phyloP scores from a whole-genome alignment of 768 basidiomycete species.

The Naganishia randhawae region DNA sequence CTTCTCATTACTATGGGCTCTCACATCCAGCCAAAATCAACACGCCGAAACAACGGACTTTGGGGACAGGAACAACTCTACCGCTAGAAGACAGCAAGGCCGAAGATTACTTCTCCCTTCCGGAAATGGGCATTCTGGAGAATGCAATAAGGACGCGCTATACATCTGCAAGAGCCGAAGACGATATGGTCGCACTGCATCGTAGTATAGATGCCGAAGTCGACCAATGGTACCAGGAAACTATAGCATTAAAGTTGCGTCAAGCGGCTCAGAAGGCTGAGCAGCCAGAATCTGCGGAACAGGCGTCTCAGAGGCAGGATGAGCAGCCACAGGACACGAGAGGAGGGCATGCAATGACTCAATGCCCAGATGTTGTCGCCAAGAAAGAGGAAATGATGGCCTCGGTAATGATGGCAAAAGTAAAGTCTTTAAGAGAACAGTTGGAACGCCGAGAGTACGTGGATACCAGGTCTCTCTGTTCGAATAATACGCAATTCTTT shows the following conservation, averaged over 20 bases:
- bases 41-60: background rate
- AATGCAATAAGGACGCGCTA: background rate
- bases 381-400: slow-evolving; percentile 11
- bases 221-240: slow-evolving; percentile 9
- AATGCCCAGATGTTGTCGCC: too few species aligned
- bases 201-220: slow-evolving; percentile 1
- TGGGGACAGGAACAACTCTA: background rate
- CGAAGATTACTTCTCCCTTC: background rate
- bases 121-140: background rate
- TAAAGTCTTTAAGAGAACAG: background rate
- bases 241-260: background rate
- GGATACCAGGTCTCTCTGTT: background rate
- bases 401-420: background rate
- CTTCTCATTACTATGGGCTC: background rate
- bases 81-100: background rate
- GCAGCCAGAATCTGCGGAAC: background rate
- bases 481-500: background rate
- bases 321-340: background rate
- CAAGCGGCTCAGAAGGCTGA: background rate
- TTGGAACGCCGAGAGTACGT: slow-evolving; percentile 14
- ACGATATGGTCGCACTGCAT: background rate
- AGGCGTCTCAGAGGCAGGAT: background rate
- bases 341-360: background rate
- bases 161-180: slow-evolving; percentile 1
- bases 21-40: background rate